These are phyloP conservation scores for Arachis stenosperma DNA, from an alignment of 306 rosid species.

Conservation along the genomic window DNA sequence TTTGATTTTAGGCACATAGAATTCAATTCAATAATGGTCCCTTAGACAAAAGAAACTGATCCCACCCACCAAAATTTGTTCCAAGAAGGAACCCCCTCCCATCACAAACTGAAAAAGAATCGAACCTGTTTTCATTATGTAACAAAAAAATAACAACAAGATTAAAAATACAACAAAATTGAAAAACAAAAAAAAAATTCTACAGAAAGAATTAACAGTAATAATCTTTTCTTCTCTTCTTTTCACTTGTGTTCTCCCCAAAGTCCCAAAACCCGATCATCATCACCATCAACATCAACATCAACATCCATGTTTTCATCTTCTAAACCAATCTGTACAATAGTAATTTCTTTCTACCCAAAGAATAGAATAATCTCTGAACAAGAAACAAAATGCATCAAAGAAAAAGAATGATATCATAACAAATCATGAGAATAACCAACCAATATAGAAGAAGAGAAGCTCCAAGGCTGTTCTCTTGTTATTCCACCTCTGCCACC, in stretches of 20 bases:
- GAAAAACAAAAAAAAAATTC: conserved; percentile 6
- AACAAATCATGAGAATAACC: conserved; percentile 58
- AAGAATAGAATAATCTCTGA: conserved; percentile 36
- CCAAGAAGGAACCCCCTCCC: conserved; percentile 54
- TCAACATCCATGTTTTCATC: not conserved
- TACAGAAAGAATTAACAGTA: conserved; percentile 43
- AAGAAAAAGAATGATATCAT: conserved; percentile 37
- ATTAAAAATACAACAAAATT: not conserved
- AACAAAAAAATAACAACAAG: conserved; percentile 5
- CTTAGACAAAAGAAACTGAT: conserved; percentile 41
- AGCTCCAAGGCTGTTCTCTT: conserved; percentile 37
- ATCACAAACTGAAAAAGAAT: conserved; percentile 34
- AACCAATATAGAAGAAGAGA: conserved; percentile 54
- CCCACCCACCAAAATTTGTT: conserved; percentile 56
- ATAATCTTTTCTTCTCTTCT: too few species aligned
- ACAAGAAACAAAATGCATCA: conserved; percentile 37
- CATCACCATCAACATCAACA: not conserved
- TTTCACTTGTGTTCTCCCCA: too few species aligned
- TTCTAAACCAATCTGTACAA: conserved; percentile 59
- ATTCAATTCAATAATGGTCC: conserved; percentile 41
- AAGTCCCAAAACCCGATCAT: not conserved
- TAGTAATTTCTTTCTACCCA: too few species aligned
- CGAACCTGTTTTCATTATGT: conserved; percentile 25
- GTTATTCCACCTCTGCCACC: not conserved
- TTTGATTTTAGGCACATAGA: conserved; percentile 30